Base-by-base conservation (phyloP, 345 rosid genomes). In the Erysimum cheiranthoides region DNA sequence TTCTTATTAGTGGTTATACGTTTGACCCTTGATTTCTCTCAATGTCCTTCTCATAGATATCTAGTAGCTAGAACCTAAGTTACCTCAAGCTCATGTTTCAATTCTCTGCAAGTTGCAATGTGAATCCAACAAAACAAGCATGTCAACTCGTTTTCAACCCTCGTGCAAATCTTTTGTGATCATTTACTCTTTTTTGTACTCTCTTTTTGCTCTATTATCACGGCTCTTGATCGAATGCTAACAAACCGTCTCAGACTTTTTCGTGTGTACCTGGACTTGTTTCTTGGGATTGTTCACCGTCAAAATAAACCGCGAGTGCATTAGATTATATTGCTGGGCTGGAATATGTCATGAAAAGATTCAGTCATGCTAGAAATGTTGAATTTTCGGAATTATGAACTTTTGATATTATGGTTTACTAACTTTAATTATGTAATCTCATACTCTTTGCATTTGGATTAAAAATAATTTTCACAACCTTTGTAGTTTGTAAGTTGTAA, bases 141-240 rank as follows among this genome's bases (percentile, higher is more conserved):
- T 68, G 74, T 75, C 74, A 51, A 50, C 40, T 76, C 74, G 46
- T 61, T 76, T 68, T 75, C 68, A 68, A 52, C 56, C 40, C 40
- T 76, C 30, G 25, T 68, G 63, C 70, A 68, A 59, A 39, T 28
- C 17, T 21, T 43, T 21, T 21, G 2, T 49, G 28, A 61, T 76
- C 64, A 40, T 76, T 68, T 51, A 75, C 54, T 69, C 58, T 69
- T 30, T 59, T 4, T 38, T 54, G 70, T 70, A 76, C 66, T 50
- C 11, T n/a, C n/a, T n/a, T 12, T 75, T 46, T 0, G 5, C 66
- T 58, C 67, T 47, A 27, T 38, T 36, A 50, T 59, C 53, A 46
- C 35, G 50, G 45, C 68, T 68, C 50, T 66, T 60, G 62, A 49
- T 27, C 54, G 39, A 13, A 57, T 57, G 12, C 46, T 38, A 49